These are phyloP conservation scores for Glonium stellatum DNA, from an alignment of 495 filamentous ascomycete species.

Conservation along the genomic window DNA sequence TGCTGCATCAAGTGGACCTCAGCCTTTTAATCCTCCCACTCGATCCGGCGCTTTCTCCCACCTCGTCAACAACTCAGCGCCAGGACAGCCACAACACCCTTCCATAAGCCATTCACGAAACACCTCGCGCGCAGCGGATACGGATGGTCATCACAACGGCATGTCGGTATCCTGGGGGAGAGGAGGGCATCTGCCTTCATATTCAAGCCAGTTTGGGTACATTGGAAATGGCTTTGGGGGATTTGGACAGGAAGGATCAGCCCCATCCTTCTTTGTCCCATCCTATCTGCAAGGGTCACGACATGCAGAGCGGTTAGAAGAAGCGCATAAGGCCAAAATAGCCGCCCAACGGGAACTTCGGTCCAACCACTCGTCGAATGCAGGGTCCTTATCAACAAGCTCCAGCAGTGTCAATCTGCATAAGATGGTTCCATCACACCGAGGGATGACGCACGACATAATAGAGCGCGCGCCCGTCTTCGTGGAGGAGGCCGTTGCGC, in stretches of 20 bases:
- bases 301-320: conserved; percentile 67
- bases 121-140: conserved; percentile 35
- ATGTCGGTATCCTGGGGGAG: conserved; percentile 42
- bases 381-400: conserved; percentile 53
- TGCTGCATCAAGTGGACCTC: conserved; percentile 39
- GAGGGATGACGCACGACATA: conserved; percentile 77
- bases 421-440: conserved; percentile 64
- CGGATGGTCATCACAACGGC: conserved; percentile 34
- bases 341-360: conserved; percentile 40
- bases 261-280: conserved; percentile 59
- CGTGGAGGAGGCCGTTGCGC: conserved; percentile 50
- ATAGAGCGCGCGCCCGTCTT: conserved; percentile 65
- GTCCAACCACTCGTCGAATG: conserved; percentile 33
- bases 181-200: conserved; percentile 36
- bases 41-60: conserved; percentile 54
- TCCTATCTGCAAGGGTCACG: conserved; percentile 74
- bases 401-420: conserved; percentile 58
- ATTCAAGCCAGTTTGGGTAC: conserved; percentile 53
- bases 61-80: conserved; percentile 46
- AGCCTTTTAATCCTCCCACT: conserved; percentile 6
- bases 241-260: conserved; percentile 12
- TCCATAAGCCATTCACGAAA: conserved; percentile 30
- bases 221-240: conserved; percentile 11
- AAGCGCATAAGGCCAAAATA: conserved; percentile 58
- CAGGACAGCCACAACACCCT: conserved; percentile 7